phyloP scores from a whole-genome alignment of 2,329 filamentous ascomycete genomes.

The Monilinia vaccinii-corymbosi region DNA sequence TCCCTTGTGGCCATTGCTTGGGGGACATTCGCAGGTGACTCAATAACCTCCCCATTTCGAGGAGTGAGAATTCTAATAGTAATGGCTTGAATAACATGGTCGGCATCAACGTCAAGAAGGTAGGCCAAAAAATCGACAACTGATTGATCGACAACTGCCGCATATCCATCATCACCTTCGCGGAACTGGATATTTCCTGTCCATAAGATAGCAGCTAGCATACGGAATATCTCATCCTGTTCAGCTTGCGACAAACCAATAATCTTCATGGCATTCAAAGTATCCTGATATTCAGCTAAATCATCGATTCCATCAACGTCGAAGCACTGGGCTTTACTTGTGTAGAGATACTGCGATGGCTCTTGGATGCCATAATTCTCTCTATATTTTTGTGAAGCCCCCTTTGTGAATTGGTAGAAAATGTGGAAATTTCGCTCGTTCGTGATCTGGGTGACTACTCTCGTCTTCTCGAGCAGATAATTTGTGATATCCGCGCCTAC shows the following conservation, averaged over 20 bases:
- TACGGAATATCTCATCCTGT: slow-evolving; percentile 94
- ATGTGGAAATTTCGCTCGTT: slow-evolving; percentile 99
- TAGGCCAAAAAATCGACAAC: slow-evolving; percentile 94
- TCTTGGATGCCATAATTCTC: slow-evolving; percentile 85
- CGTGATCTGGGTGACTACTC: slow-evolving; percentile 87
- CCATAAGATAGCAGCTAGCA: slow-evolving; percentile 88
- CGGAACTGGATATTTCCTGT: slow-evolving; percentile 86
- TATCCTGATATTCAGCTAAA: slow-evolving; percentile 78
- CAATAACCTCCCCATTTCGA: slow-evolving; percentile 56
- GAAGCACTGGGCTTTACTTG: slow-evolving; percentile 86
- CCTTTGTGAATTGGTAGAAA: slow-evolving; percentile 98
- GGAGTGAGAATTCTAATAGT: slow-evolving; percentile 78
- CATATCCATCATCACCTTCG: slow-evolving; percentile 85
- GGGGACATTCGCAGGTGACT: slow-evolving; percentile 73
- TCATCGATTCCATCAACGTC: slow-evolving; percentile 95
- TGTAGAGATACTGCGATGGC: slow-evolving; percentile 89
- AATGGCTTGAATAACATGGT: slow-evolving; percentile 74
- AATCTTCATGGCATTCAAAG: slow-evolving; percentile 85
- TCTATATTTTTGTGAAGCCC: slow-evolving; percentile 76
- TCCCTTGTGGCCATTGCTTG: slow-evolving; percentile 84
- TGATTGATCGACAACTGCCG: slow-evolving; percentile 76
- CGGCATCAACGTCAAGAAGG: slow-evolving; percentile 76
- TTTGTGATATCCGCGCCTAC: slow-evolving; percentile 97
- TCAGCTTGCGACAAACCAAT: slow-evolving; percentile 83
- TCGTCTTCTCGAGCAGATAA: slow-evolving; percentile 89